Conservation (phyloP, 192 early-diverging fungal genomes). For the Umbelopsis ramanniana region DNA sequence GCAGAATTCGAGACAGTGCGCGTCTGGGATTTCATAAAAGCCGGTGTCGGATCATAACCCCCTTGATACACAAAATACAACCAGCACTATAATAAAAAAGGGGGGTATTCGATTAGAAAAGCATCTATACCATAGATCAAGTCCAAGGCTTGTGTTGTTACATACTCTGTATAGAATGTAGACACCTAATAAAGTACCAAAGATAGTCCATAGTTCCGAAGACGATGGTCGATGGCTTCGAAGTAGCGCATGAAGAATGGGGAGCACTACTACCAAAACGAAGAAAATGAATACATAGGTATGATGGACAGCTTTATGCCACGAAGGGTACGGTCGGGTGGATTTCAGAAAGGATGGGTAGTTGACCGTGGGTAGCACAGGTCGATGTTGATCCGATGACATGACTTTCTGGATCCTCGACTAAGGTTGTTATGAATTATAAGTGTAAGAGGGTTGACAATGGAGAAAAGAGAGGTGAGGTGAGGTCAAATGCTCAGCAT, state of each 20-base stretch:
- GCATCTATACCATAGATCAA: background rate
- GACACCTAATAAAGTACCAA: background rate
- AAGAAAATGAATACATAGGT: slow-evolving; percentile 16
- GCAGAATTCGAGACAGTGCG: background rate
- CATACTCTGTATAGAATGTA: slow-evolving; percentile 12
- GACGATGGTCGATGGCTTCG: background rate
- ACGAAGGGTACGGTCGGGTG: background rate
- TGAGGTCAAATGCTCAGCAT: no score
- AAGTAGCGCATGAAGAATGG: background rate
- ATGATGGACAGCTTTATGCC: slow-evolving; percentile 17
- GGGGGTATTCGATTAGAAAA: background rate
- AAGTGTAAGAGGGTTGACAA: no score
- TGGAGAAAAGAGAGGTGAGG: background rate
- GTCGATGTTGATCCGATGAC: background rate
- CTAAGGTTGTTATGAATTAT: background rate
- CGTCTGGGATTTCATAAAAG: background rate
- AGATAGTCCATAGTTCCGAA: background rate
- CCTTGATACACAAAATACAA: slow-evolving; percentile 20
- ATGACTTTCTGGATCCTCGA: background rate
- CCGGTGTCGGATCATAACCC: slow-evolving; percentile 1
- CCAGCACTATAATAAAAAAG: background rate
- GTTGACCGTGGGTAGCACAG: slow-evolving; percentile 6
- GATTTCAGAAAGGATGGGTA: slow-evolving; percentile 19
- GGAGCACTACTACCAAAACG: background rate
- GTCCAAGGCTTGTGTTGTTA: no score